Evolutionary conservation across 176 grass and related monocot genomes (phyloP).

Genomic region (Zoysia japonica): DNA sequence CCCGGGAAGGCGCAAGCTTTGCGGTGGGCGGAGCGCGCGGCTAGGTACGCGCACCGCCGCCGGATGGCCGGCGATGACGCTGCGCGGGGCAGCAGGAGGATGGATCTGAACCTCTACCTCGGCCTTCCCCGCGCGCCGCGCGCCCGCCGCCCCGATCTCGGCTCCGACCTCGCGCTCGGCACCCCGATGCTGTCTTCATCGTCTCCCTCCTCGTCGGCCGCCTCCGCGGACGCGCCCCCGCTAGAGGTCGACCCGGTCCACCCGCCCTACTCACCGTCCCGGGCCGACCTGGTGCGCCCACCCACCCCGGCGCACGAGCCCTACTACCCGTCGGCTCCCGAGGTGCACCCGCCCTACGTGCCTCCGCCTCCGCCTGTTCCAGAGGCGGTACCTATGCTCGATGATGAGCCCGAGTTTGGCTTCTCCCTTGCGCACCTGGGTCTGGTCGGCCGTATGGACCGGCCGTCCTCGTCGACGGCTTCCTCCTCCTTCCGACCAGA

Average conservation of each 20-base stretch:
- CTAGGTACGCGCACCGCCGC: slow-evolving; percentile 13
- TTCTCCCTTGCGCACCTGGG: slow-evolving; percentile 41
- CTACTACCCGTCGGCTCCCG: slow-evolving; percentile 27
- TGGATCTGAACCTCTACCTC: slow-evolving; percentile 99
- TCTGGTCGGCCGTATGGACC: slow-evolving; percentile 38
- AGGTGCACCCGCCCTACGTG: slow-evolving; percentile 38
- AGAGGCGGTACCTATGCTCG: slow-evolving; percentile 28
- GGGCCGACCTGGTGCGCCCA: slow-evolving; percentile 39
- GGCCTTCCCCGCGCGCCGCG: slow-evolving; percentile 73
- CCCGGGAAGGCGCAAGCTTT: slow-evolving; percentile 8
- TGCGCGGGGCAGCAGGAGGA: slow-evolving; percentile 62
- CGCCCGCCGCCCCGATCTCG: slow-evolving; percentile 70
- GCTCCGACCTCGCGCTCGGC: slow-evolving; percentile 88
- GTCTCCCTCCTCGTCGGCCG: slow-evolving; percentile 53
- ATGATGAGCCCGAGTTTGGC: slow-evolving; percentile 50
- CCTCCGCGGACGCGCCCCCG: slow-evolving; percentile 55
- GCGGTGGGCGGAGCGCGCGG: not conserved
- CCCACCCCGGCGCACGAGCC: slow-evolving; percentile 48
- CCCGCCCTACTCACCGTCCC: slow-evolving; percentile 40
- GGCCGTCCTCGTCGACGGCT: slow-evolving; percentile 58
- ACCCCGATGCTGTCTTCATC: slow-evolving; percentile 51
- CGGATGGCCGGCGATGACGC: slow-evolving; percentile 62
- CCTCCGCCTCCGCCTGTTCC: slow-evolving; percentile 1
- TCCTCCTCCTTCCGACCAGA: slow-evolving; percentile 55
- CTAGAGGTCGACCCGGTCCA: slow-evolving; percentile 25